These are phyloP conservation scores for Pythium folliculosum DNA, from an alignment of 352 stramenopile genomes.

Conservation along the genomic window DNA sequence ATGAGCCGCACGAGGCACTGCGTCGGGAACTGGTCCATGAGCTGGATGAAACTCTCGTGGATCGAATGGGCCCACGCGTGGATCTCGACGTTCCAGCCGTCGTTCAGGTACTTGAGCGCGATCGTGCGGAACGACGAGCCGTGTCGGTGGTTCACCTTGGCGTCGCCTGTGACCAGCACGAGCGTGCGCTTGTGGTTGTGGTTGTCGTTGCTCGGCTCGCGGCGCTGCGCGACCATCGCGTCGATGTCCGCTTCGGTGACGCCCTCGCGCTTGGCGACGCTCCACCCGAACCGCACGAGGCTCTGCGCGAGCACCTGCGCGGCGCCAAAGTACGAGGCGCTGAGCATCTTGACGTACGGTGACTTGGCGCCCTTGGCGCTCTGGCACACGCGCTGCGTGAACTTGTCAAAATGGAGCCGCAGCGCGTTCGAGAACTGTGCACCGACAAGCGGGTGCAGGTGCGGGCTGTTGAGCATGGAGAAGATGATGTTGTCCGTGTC, in stretches of 20 bases:
- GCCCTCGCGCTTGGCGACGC: slow-evolving; percentile 9
- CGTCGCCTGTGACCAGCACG: slow-evolving; percentile 19
- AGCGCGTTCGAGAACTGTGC: slow-evolving; percentile 19
- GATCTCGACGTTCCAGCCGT: slow-evolving; percentile 17
- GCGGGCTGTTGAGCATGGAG: slow-evolving; percentile 23
- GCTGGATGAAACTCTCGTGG: slow-evolving; percentile 17
- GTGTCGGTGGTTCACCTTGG: slow-evolving; percentile 7
- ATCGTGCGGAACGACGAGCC: slow-evolving; percentile 17
- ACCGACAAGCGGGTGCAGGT: slow-evolving; percentile 17
- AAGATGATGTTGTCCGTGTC: slow-evolving; percentile 27
- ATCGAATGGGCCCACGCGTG: slow-evolving; percentile 22
- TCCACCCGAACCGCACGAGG: slow-evolving; percentile 17
- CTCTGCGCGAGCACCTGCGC: slow-evolving; percentile 17
- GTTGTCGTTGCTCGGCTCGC: slow-evolving; percentile 2
- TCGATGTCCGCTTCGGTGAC: slow-evolving; percentile 1
- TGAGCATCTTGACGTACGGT: slow-evolving; percentile 11
- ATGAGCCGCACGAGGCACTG: slow-evolving; percentile 12
- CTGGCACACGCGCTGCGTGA: slow-evolving; percentile 21
- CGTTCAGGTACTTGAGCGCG: slow-evolving; percentile 13
- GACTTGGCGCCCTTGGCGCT: slow-evolving; percentile 6
- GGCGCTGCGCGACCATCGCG: neutral
- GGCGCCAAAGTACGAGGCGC: slow-evolving; percentile 13
- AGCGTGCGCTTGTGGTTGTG: slow-evolving; percentile 11
- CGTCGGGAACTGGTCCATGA: slow-evolving; percentile 15
- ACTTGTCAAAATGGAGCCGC: slow-evolving; percentile 21